A percentile compares a stretch with the other conserved stretches of the same genome.
phyloP scores from a whole-genome alignment of 2,329 filamentous ascomycete genomes.

The Aureobasidium sp. region DNA sequence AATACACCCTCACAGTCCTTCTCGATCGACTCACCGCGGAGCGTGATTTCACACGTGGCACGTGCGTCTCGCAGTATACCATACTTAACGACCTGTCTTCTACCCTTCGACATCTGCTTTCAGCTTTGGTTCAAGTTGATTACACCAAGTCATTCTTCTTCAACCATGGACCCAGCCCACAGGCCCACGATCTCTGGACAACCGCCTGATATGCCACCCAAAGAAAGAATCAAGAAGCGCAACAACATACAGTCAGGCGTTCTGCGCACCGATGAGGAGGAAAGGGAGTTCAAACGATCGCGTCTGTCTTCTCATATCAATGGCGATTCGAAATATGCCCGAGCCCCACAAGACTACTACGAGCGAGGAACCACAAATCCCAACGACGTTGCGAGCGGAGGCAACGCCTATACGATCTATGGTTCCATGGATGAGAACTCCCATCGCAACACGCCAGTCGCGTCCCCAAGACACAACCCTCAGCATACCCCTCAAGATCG shows the following conservation, averaged over 20 bases:
- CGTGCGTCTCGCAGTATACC: background rate
- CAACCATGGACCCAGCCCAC: background rate
- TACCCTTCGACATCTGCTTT: background rate
- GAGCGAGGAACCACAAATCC: background rate
- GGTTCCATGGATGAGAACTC: background rate
- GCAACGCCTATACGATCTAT: background rate
- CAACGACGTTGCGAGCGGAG: background rate
- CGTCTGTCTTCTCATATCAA: background rate
- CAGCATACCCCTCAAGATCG: background rate
- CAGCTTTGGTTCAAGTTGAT: background rate
- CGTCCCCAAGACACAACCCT: background rate
- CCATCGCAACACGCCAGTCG: background rate
- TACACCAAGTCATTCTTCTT: background rate
- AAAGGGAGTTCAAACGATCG: background rate
- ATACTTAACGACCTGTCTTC: background rate
- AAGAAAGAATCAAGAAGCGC: background rate
- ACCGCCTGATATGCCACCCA: background rate
- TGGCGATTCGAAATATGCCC: background rate
- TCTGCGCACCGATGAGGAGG: background rate
- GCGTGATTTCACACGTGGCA: background rate
- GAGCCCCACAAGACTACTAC: background rate
- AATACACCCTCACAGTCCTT: background rate
- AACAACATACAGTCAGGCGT: background rate
- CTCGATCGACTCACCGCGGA: background rate
- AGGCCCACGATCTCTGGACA: background rate